These are phyloP conservation scores for Geranomyces variabilis DNA, from an alignment of 192 early-diverging fungal species.

Conservation along the genomic window DNA sequence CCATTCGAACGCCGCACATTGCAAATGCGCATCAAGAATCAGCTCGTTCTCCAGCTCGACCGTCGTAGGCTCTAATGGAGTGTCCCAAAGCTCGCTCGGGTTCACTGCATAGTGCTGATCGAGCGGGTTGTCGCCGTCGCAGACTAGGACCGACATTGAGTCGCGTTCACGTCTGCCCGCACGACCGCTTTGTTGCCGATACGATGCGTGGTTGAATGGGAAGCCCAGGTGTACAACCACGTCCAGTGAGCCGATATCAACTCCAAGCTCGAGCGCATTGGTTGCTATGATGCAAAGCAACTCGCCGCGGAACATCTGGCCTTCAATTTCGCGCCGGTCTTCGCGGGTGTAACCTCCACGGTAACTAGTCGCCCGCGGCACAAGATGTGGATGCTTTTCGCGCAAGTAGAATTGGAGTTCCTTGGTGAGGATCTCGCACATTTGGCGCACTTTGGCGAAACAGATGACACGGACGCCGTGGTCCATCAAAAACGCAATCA, in stretches of 20 bases:
- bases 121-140: slow-evolving; percentile 50
- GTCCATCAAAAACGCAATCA: slow-evolving; percentile 18
- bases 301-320: slow-evolving; percentile 65
- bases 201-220: slow-evolving; percentile 61
- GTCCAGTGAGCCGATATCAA: slow-evolving; percentile 76
- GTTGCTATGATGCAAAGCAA: slow-evolving; percentile 71
- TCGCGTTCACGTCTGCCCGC: slow-evolving; percentile 68
- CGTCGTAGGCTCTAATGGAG: slow-evolving; percentile 28
- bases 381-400: slow-evolving; percentile 12
- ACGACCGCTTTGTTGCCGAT: slow-evolving; percentile 76
- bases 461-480: slow-evolving; percentile 34
- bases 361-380: slow-evolving; percentile 62
- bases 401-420: slow-evolving; percentile 41
- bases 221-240: slow-evolving; percentile 76
- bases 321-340: slow-evolving; percentile 74
- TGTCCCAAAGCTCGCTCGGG: slow-evolving; percentile 57
- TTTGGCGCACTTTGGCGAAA: slow-evolving; percentile 48
- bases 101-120: slow-evolving; percentile 59
- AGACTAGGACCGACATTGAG: slow-evolving; percentile 65
- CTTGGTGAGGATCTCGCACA: slow-evolving; percentile 55
- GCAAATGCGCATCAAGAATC: slow-evolving; percentile 61
- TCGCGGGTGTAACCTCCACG: slow-evolving; percentile 75
- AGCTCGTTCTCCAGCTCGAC: slow-evolving; percentile 47
- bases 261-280: slow-evolving; percentile 80
- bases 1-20: slow-evolving; percentile 74